Conservation (phyloP, 306 rosid species). For the Inga laurina region DNA sequence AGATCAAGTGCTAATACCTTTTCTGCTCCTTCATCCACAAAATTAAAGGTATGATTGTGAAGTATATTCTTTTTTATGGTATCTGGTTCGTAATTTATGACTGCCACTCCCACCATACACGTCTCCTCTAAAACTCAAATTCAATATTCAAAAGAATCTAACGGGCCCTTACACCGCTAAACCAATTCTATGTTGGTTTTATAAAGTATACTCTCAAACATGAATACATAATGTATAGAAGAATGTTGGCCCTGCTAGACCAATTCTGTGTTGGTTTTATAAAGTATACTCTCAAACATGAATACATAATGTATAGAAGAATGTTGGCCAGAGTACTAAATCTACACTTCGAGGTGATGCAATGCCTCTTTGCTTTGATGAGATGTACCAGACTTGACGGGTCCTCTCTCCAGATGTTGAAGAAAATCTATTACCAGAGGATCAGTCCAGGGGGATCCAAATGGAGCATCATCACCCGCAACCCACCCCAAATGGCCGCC, state of each 20-base stretch:
- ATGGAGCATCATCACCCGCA: slow-evolving; percentile 84
- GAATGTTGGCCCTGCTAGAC: no score
- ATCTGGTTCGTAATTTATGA: no score
- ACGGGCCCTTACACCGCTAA: no score
- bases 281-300: neutral
- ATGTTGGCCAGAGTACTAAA: neutral
- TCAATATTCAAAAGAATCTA: no score
- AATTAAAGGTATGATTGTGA: neutral
- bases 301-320: neutral
- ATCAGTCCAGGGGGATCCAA: slow-evolving; percentile 94
- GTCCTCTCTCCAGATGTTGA: slow-evolving; percentile 61
- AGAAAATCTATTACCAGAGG: slow-evolving; percentile 77
- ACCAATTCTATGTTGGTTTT: neutral
- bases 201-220: no score
- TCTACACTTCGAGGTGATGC: slow-evolving; percentile 49
- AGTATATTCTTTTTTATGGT: neutral
- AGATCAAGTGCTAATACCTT: neutral
- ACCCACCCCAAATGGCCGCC: slow-evolving; percentile 98
- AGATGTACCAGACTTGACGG: slow-evolving; percentile 26
- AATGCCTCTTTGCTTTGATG: slow-evolving; percentile 27
- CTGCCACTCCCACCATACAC: no score
- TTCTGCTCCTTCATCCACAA: neutral
- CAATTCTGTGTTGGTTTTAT: neutral
- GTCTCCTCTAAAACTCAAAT: no score
- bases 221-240: no score